Conservation (phyloP, 495 filamentous ascomycete species). For the Hypoxylon perforatum region DNA sequence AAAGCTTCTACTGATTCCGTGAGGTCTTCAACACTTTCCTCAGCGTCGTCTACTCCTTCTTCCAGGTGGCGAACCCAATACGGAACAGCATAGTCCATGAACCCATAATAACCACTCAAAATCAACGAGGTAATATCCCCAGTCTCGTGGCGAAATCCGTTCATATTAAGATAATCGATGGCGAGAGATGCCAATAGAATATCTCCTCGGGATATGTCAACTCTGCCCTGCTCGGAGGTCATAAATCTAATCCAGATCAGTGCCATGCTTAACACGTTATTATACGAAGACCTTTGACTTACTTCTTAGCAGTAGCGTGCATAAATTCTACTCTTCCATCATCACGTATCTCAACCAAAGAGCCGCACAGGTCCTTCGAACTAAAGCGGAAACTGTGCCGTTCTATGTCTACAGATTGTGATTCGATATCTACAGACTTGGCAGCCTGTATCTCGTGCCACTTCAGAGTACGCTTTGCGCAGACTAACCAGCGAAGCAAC, state of each 20-base stretch:
- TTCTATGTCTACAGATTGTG: slow-evolving; percentile 21
- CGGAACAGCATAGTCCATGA: slow-evolving; percentile 50
- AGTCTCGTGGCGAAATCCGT: not conserved
- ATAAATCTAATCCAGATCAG: slow-evolving; percentile 1
- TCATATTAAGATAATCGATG: slow-evolving; percentile 5
- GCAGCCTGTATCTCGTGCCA: slow-evolving; percentile 61
- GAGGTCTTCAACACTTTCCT: slow-evolving; percentile 17
- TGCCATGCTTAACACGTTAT: not conserved
- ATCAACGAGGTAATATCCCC: not conserved
- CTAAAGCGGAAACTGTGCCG: slow-evolving; percentile 19
- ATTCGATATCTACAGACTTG: slow-evolving; percentile 45
- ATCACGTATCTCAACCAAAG: slow-evolving; percentile 37
- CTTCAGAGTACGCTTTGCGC: slow-evolving; percentile 57
- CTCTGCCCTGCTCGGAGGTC: no score
- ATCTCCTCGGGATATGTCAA: not conserved
- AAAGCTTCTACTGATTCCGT: slow-evolving; percentile 35
- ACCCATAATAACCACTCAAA: slow-evolving; percentile 43
- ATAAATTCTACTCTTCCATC: slow-evolving; percentile 42
- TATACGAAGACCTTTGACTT: not conserved
- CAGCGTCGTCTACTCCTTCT: not conserved
- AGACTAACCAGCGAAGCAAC: slow-evolving; percentile 50
- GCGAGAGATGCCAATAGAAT: slow-evolving; percentile 1
- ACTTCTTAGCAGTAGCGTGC: slow-evolving; percentile 47
- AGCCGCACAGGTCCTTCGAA: slow-evolving; percentile 44
- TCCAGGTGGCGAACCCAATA: slow-evolving; percentile 50